phyloP scores from a whole-genome alignment of 1,284 basidiomycete genomes.

The Blastosporella zonata region DNA sequence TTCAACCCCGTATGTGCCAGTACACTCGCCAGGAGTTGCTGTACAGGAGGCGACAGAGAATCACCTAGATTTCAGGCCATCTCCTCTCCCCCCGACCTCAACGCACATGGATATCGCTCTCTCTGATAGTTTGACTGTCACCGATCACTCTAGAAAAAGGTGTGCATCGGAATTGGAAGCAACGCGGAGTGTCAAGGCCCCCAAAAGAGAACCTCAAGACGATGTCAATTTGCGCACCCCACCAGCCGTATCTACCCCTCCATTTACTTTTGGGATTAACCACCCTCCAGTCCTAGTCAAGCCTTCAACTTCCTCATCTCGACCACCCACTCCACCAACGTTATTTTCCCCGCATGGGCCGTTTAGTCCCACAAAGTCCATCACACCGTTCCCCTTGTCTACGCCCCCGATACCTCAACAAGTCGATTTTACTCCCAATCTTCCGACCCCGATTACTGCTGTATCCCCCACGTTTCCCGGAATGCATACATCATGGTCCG shows the following conservation, averaged over 20 bases:
- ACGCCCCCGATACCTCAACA: constrained; percentile 23
- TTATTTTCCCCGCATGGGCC: constrained; percentile 27
- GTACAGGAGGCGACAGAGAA: constrained; percentile 18
- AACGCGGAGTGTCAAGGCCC: constrained; percentile 57
- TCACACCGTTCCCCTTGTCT: constrained; percentile 28
- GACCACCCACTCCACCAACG: constrained; percentile 33
- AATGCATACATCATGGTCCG: constrained; percentile 39
- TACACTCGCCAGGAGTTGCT: constrained; percentile 17
- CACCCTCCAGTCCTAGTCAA: constrained; percentile 12
- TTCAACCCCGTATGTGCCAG: constrained; percentile 16
- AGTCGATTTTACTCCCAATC: constrained; percentile 23
- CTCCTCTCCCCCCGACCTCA: constrained; percentile 17
- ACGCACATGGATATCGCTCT: constrained; percentile 23
- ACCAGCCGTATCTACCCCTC: constrained; percentile 14
- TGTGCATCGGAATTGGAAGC: constrained; percentile 63
- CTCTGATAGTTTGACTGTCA: constrained; percentile 21
- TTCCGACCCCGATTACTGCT: constrained; percentile 20
- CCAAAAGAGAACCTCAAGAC: constrained; percentile 68
- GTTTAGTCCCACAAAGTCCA: constrained; percentile 26
- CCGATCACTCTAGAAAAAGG: constrained; percentile 55
- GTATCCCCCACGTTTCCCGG: constrained; percentile 32
- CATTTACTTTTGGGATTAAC: constrained; percentile 20
- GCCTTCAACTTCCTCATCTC: constrained; percentile 35
- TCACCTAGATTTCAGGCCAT: constrained; percentile 17
- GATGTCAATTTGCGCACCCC: constrained; percentile 36